Base-by-base conservation (phyloP, 2,329 filamentous ascomycete genomes). In the Pseudopyricularia cyperi region DNA sequence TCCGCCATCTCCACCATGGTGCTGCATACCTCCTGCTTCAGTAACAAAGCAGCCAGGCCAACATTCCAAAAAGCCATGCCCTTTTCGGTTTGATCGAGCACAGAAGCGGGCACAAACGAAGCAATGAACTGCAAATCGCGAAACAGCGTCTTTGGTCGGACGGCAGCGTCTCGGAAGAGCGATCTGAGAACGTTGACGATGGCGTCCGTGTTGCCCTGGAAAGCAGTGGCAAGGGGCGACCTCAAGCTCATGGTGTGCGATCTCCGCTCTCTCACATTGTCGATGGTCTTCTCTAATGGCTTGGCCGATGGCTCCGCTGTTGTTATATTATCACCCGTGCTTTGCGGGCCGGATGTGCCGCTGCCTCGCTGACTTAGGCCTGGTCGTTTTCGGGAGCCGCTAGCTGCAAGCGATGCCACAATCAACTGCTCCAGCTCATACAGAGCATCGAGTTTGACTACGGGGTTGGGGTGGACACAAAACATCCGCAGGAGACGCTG, bases 61-160 rank as follows among this genome's bases (percentile, higher is more conserved):
- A 89, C 85, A 60, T 95, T 88, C 79, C 89, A 87, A 64, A 97
- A 97, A 0, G 90, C 88, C 59, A 89, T 93, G 50, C 78, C 80
- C 2, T 72, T 73, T 39, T 83, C 80, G 0, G 77, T 77, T 57
- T 74, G 76, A 60, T 85, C 82, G 7, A 86, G 67, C 2, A 82
- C 68, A 0, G 73, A 68, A 1, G 79, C 65, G 5, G 81, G 76
- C 3, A 85, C 79, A 59, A 85, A 83, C 0, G 80, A 74, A 1
- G 81, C 79, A 55, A 86, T 83, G 57, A 82, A 87, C 62, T 93
- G 87, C 46, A 93, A 66, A 61, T 91, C 87, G 6, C 87, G 83
- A 68, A 90, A 93, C 2, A 93, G 72, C 0, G 85, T 88, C 63
- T 85, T 84, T 2, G 87, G 87, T n/a, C 86, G 79, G 47, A 89